A percentile compares a stretch with the other conserved stretches of the same genome.
phyloP scores from a whole-genome alignment of 2,329 filamentous ascomycete genomes.

The Cryphonectria nitschkei region DNA sequence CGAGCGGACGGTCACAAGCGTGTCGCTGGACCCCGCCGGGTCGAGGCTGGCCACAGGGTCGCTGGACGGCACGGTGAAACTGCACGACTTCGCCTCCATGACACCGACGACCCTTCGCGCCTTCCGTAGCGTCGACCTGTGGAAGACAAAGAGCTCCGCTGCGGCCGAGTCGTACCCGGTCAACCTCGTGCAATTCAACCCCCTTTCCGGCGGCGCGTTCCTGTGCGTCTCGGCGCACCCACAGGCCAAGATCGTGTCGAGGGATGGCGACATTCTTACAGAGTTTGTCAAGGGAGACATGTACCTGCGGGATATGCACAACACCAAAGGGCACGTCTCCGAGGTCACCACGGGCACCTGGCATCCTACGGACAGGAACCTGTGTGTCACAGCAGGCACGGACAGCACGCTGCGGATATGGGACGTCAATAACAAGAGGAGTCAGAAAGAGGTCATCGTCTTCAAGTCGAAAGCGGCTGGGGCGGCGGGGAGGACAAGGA shows the following conservation, averaged over 20 bases:
- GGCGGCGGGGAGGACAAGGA: constrained; percentile 85
- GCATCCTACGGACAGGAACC: constrained; percentile 83
- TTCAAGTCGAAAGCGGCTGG: constrained; percentile 93
- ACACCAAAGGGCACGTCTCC: constrained; percentile 95
- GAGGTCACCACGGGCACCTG: constrained; percentile 89
- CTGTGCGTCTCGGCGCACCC: constrained; percentile 87
- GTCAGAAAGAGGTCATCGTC: constrained; percentile 91
- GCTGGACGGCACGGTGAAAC: constrained; percentile 85
- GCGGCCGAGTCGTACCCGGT: constrained; percentile 85
- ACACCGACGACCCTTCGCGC: constrained; percentile 91
- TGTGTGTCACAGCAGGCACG: constrained; percentile 88
- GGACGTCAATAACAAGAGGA: constrained; percentile 90
- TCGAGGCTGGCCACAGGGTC: constrained; percentile 87
- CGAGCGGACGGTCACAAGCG: constrained; percentile 80
- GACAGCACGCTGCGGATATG: constrained; percentile 96
- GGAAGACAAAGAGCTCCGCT: constrained; percentile 70
- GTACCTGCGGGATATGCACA: constrained; percentile 96
- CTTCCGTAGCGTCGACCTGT: constrained; percentile 91
- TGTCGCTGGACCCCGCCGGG: constrained; percentile 83
- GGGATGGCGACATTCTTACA: constrained; percentile 82
- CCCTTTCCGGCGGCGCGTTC: constrained; percentile 76
- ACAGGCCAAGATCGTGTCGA: constrained; percentile 85
- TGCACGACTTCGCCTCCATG: constrained; percentile 96
- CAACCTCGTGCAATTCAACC: constrained; percentile 85
- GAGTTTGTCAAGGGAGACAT: constrained; percentile 98